Base-by-base conservation (phyloP, 164 flowering plant species). In the Liriodendron chinense region DNA sequence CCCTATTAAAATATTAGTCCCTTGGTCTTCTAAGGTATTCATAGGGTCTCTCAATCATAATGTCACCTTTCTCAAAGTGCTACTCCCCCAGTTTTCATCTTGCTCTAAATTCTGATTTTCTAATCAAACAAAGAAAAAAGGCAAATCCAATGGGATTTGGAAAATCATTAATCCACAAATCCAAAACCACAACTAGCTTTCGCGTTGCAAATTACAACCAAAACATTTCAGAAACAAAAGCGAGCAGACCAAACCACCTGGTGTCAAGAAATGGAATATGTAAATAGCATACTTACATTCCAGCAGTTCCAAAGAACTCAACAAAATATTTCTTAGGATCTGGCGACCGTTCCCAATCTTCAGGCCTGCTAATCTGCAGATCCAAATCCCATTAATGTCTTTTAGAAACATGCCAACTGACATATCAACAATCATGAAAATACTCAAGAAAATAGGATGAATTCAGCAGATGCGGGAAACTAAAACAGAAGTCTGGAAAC, bases 291-390 rank as follows among this genome's bases (percentile, higher is more conserved):
- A 80, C 98, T 90, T 82, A 95, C 99, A 94, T 96, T 84, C 94
- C 98, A 64, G 79, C 72, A 68, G 98, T 96, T 70, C 99, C 99
- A 82, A 90, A 96, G 80, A 96, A 96, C 26, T 91, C 84, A 65
- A 96, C 99, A 83, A 96, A 96, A 80, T 85, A 84, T 71, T 96
- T 96, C 84, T 84, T 94, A 24, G 94, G 93, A 72, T 94, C 99
- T 65, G 97, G 94, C 63, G 84, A 71, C 57, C 82, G 83, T 9
- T 89, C 80, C 98, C 97, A 92, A 63, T 90, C 97, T 82, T 96
- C 98, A 59, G 99, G 94, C 70, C 85, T 84, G 85, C 98, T 86
- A 69, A 96, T 87, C 98, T 96, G 93, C 74, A 85, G 72, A 82
- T 65, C 18, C 20, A 77, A 78, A 71, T 75, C 28, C 69, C 50